These are phyloP conservation scores for Balakata baccata DNA, from an alignment of 345 rosid genomes.

Conservation along the genomic window DNA sequence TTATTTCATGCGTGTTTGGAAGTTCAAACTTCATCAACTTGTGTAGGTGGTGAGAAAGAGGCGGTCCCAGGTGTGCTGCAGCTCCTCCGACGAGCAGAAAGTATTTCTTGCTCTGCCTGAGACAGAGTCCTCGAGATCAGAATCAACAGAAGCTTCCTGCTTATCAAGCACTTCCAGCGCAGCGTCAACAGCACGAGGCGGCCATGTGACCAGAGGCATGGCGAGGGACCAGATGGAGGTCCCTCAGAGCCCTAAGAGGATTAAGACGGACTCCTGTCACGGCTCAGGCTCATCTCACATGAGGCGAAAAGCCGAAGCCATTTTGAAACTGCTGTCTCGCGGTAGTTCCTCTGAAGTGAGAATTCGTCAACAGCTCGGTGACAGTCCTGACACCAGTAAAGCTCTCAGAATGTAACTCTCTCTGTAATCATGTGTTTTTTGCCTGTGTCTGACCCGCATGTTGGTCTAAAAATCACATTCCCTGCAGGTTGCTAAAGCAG, in stretches of 20 bases:
- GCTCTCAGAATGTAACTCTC: constrained; percentile 73
- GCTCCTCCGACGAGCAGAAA: constrained; percentile 22
- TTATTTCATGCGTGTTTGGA: background rate
- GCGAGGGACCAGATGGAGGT: constrained; percentile 17
- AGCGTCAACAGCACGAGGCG: constrained; percentile 41
- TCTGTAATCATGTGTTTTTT: background rate
- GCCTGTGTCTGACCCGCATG: too few species aligned
- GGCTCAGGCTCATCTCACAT: constrained; percentile 41
- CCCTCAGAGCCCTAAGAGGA: constrained; percentile 24
- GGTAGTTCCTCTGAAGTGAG: constrained; percentile 62
- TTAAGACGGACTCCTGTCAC: constrained; percentile 7
- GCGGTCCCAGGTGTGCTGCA: constrained; percentile 45
- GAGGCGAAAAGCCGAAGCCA: constrained; percentile 65
- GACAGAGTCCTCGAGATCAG: constrained; percentile 31
- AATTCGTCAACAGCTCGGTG: constrained; percentile 73
- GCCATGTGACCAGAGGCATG: constrained; percentile 3
- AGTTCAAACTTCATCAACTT: background rate
- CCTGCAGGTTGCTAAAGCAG: constrained; percentile 57
- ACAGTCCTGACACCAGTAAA: constrained; percentile 97
- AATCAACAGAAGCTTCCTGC: constrained; percentile 48
- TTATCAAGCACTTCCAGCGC: constrained; percentile 58
- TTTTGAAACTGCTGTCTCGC: constrained; percentile 62
- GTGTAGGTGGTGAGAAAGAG: constrained; percentile 53
- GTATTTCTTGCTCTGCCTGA: constrained; percentile 14
- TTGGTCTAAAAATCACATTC: background rate